These are phyloP conservation scores for Agaricales sp. DNA, from an alignment of 1,284 basidiomycete species.

Conservation along the genomic window DNA sequence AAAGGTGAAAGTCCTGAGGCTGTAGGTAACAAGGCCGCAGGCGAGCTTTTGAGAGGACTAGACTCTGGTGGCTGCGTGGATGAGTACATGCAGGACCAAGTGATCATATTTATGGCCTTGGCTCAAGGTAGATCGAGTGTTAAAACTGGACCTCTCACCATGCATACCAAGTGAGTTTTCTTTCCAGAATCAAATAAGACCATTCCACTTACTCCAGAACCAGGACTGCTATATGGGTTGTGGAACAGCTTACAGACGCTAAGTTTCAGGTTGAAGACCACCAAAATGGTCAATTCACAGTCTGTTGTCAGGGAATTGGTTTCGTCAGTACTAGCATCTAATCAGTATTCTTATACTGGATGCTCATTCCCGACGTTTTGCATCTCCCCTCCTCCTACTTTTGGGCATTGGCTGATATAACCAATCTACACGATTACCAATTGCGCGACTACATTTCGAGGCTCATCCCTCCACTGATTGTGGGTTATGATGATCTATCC, in stretches of 20 bases:
- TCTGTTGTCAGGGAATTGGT: constrained; percentile 51
- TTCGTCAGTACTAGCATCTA: constrained; percentile 22
- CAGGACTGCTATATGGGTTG: constrained; percentile 66
- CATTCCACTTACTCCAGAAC: background rate
- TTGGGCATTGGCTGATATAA: too few species aligned
- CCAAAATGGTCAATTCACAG: constrained; percentile 19
- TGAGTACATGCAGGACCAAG: constrained; percentile 44
- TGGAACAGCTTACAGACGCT: constrained; percentile 52
- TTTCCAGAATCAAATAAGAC: constrained; percentile 1
- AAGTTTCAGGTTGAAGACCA: constrained; percentile 41
- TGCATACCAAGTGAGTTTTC: constrained; percentile 49
- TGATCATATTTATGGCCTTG: constrained; percentile 64
- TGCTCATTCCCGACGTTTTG: too few species aligned
- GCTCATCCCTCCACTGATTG: too few species aligned
- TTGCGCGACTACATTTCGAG: too few species aligned
- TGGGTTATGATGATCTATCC: too few species aligned
- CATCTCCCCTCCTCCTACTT: too few species aligned
- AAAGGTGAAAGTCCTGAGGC: constrained; percentile 31
- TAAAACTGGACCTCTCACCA: constrained; percentile 40
- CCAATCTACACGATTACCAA: too few species aligned
- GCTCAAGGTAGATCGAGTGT: constrained; percentile 51
- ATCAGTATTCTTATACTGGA: too few species aligned
- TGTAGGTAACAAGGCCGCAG: constrained; percentile 50
- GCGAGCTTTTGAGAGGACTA: constrained; percentile 42
- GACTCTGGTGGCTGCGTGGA: constrained; percentile 32